phyloP scores from a whole-genome alignment of 345 rosid species.

The Aquilaria malaccensis region DNA sequence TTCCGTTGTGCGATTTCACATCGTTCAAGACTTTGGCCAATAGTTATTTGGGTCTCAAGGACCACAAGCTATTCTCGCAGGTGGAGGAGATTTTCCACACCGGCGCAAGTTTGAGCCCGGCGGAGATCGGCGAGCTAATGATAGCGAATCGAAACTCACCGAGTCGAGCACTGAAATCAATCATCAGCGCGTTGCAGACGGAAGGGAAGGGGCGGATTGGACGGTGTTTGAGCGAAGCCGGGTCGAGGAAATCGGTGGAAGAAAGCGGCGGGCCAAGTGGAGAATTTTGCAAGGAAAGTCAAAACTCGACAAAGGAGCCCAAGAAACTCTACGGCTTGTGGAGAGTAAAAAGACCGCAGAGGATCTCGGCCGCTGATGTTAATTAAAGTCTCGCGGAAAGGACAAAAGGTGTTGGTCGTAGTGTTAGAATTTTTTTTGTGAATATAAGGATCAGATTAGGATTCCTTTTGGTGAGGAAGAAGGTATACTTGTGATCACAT shows the following conservation, averaged over 20 bases:
- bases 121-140: slow-evolving; percentile 82
- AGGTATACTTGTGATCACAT: no score
- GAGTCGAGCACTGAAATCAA: slow-evolving; percentile 76
- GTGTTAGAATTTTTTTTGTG: no score
- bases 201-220: slow-evolving; percentile 51
- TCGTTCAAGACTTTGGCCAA: slow-evolving; percentile 63
- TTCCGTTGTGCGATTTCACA: slow-evolving; percentile 71
- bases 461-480: no score
- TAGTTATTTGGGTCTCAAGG: slow-evolving; percentile 65
- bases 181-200: slow-evolving; percentile 58
- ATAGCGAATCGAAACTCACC: slow-evolving; percentile 76
- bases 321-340: slow-evolving; percentile 56
- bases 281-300: slow-evolving; percentile 33
- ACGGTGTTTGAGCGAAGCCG: slow-evolving; percentile 18
- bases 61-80: slow-evolving; percentile 73
- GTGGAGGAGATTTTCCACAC: slow-evolving; percentile 69
- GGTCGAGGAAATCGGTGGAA: slow-evolving; percentile 28
- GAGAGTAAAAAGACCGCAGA: slow-evolving; percentile 36
- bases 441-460: no score
- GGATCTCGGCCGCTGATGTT: slow-evolving; percentile 26
- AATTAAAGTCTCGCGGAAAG: no score
- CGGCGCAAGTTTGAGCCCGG: slow-evolving; percentile 70
- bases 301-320: slow-evolving; percentile 48
- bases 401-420: no score
- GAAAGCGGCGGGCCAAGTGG: slow-evolving; percentile 30